Evolutionary conservation across 768 basidiomycete genomes (phyloP), one percentile per base, ranked within the genome.

Genomic region (Tricholoma sp.): DNA sequence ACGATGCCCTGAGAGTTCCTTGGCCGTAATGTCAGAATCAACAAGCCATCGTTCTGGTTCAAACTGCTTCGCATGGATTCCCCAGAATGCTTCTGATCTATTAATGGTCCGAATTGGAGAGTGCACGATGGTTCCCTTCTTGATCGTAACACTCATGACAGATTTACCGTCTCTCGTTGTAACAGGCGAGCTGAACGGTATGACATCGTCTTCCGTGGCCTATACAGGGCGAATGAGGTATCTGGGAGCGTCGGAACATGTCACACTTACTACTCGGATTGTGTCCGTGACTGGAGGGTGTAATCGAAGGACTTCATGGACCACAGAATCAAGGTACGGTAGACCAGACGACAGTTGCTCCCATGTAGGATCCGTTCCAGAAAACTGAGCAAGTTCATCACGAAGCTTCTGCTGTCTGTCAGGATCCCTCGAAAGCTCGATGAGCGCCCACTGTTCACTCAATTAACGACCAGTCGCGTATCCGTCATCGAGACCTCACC

Each of bases 281-380:
- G 52, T 58, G 42, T 71, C 69, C 3, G 50, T 20, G 2, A 70
- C 60, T 0, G 76, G 71, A 8, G 77, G 71, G 56, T 79, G 76
- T 2, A 77, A 58, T 18, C 78, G 63, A 6, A 79, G 62, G 7
- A 69, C 70, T 57, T 80, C 79, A 44, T 72, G 72, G 0, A 70
- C 66, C n/a, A 79, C 70, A 33, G 60, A 60, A n/a, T 64, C 57
- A 18, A 64, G 60, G 41, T 59, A 64, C 1, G 63, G 63, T 12
- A 64, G 34, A 13, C 42, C 49, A 28, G 74, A 74, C 2, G 68
- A 72, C 7, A 86, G 72, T 54, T 83, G 78, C 32, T 84, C 82
- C 66, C 77, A 83, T 0, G 75, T 78, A n/a, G 82, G 82, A 62
- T 85, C 83, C 4, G 57, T 53, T n/a, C 62, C 67, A 1, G 72